Conservation (phyloP, 768 basidiomycete species). For the Rhizopogon roseolus region DNA sequence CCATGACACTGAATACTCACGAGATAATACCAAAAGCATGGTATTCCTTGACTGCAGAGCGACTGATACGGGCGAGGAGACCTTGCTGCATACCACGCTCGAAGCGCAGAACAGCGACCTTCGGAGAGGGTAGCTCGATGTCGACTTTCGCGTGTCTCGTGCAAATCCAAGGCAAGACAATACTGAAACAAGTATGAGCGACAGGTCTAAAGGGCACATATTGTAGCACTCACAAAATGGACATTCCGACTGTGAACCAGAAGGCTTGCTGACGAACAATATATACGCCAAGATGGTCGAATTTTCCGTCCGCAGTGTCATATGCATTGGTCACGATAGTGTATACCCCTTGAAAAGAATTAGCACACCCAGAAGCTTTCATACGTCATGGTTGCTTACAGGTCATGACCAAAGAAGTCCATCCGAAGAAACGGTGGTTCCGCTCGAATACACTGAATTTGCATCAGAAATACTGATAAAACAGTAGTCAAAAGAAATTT, state of each 20-base stretch:
- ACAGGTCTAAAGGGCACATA: background rate
- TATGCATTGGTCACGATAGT: slow-evolving; percentile 65
- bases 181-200: slow-evolving; percentile 34
- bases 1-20: slow-evolving; percentile 32
- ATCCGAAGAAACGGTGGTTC: slow-evolving; percentile 76
- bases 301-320: slow-evolving; percentile 47
- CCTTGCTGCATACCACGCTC: slow-evolving; percentile 84
- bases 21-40: slow-evolving; percentile 80
- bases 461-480: background rate
- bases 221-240: slow-evolving; percentile 49
- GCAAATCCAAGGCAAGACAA: slow-evolving; percentile 72
- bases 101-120: slow-evolving; percentile 76
- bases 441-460: slow-evolving; percentile 65
- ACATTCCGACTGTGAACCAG: slow-evolving; percentile 75
- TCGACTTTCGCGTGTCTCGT: slow-evolving; percentile 70
- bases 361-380: background rate
- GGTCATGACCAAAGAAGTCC: slow-evolving; percentile 53
- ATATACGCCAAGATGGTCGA: slow-evolving; percentile 50
- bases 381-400: slow-evolving; percentile 23
- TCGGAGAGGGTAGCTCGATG: slow-evolving; percentile 76
- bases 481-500: slow-evolving; percentile 14
- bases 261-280: slow-evolving; percentile 69
- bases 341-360: slow-evolving; percentile 49
- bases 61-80: slow-evolving; percentile 67
- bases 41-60: slow-evolving; percentile 72